Percentiles rank a stretch among this genome's conserved stretches.
phyloP scores from a whole-genome alignment of 108 stramenopile genomes.

The Cyclotella distinguenda region DNA sequence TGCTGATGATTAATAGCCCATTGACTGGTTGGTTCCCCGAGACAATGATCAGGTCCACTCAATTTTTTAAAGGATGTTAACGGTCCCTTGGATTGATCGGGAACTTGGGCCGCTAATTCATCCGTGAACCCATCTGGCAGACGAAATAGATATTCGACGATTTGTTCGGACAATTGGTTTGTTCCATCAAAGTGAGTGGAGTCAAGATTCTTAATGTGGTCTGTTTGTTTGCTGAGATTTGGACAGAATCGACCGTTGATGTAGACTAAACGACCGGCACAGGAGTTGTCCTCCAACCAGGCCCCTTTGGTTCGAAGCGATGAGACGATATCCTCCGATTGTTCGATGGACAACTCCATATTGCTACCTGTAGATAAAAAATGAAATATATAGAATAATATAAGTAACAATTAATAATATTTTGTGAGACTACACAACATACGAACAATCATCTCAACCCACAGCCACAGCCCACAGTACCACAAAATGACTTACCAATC shows the following conservation, averaged over 20 bases:
- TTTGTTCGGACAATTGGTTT: conserved; percentile 28
- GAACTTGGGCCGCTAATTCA: conserved; percentile 74
- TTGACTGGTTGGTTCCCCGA: conserved; percentile 80
- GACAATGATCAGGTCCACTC: conserved; percentile 75
- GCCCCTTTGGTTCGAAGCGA: conserved; percentile 53
- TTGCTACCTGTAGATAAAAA: conserved; percentile 15
- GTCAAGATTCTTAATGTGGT: conserved; percentile 53
- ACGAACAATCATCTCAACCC: neutral
- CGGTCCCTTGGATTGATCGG: conserved; percentile 43
- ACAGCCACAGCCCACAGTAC: neutral
- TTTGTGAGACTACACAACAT: neutral
- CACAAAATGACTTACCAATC: conserved; percentile 30
- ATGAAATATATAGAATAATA: neutral
- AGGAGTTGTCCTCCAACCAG: conserved; percentile 78
- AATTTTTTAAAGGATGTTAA: conserved; percentile 64
- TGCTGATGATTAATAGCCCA: conserved; percentile 90
- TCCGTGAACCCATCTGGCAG: conserved; percentile 90
- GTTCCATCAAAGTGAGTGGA: conserved; percentile 43
- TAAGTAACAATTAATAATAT: too few species aligned
- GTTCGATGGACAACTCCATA: conserved; percentile 24
- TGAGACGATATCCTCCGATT: conserved; percentile 8
- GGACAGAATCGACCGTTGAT: conserved; percentile 80
- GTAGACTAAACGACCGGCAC: conserved; percentile 79
- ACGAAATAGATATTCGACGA: conserved; percentile 50
- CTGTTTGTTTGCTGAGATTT: conserved; percentile 65